Percentiles rank a stretch among this genome's conserved stretches.
Conservation (phyloP, 495 filamentous ascomycete species). For the Lophium mytilinum region DNA sequence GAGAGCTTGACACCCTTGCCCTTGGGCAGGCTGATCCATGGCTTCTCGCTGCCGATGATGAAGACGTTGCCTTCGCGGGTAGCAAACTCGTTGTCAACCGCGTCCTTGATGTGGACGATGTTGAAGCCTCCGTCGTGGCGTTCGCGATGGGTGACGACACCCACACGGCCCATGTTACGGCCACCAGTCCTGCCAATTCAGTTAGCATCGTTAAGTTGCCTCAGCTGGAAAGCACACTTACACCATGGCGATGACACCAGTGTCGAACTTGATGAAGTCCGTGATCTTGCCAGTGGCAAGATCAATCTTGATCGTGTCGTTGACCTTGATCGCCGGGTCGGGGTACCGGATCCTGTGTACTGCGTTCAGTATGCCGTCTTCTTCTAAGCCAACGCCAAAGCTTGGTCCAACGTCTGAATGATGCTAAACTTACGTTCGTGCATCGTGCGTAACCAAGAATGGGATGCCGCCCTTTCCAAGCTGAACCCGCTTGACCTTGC, state of each 20-base stretch:
- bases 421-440: slow-evolving; percentile 96
- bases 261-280: slow-evolving; percentile 96
- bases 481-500: slow-evolving; percentile 99
- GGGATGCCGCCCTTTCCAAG: slow-evolving; percentile 98
- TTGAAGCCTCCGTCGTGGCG: slow-evolving; percentile 99
- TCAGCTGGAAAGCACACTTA: slow-evolving; percentile 6
- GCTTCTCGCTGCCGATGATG: slow-evolving; percentile 94
- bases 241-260: slow-evolving; percentile 92
- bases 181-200: slow-evolving; percentile 57
- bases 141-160: slow-evolving; percentile 99
- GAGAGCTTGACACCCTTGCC: slow-evolving; percentile 97
- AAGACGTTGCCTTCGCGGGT: slow-evolving; percentile 98
- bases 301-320: slow-evolving; percentile 99
- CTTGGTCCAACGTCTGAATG: slow-evolving; percentile 17
- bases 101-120: slow-evolving; percentile 99
- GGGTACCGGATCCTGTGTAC: slow-evolving; percentile 87
- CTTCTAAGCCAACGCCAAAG: slow-evolving; percentile 54
- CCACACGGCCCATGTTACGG: slow-evolving; percentile 99
- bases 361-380: slow-evolving; percentile 33
- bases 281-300: slow-evolving; percentile 91
- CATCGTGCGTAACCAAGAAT: slow-evolving; percentile 99
- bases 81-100: slow-evolving; percentile 97
- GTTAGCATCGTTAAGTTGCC: slow-evolving; percentile 8
- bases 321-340: slow-evolving; percentile 95
- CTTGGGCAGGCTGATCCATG: slow-evolving; percentile 98